Evolutionary conservation across 306 rosid species (phyloP).

Genomic region (Vigna angularis): DNA sequence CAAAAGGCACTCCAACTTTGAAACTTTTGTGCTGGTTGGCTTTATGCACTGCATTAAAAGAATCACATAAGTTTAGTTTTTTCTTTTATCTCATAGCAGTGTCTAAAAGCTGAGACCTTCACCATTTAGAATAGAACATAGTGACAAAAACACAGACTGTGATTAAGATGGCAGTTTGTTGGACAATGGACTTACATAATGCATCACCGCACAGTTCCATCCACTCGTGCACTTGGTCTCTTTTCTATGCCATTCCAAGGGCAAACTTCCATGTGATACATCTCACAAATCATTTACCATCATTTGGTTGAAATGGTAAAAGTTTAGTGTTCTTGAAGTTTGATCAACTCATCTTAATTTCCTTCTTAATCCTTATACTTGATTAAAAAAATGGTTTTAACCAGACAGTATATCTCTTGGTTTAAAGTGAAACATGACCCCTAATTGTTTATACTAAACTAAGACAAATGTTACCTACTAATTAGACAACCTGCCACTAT

Average conservation of each 20-base stretch:
- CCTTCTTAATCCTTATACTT: background rate
- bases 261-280: slow-evolving; percentile 41
- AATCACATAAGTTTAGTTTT: slow-evolving; percentile 43
- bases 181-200: slow-evolving; percentile 42
- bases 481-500: slow-evolving; percentile 25
- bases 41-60: slow-evolving; percentile 56
- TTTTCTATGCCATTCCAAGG: slow-evolving; percentile 36
- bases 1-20: slow-evolving; percentile 53
- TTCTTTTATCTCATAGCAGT: slow-evolving; percentile 25
- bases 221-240: slow-evolving; percentile 54
- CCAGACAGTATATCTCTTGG: slow-evolving; percentile 13
- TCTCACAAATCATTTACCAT: slow-evolving; percentile 41
- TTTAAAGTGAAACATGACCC: background rate
- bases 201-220: slow-evolving; percentile 29
- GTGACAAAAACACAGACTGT: slow-evolving; percentile 48
- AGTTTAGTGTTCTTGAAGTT: slow-evolving; percentile 29
- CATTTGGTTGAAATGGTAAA: slow-evolving; percentile 35
- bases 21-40: slow-evolving; percentile 49
- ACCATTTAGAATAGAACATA: slow-evolving; percentile 50
- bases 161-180: slow-evolving; percentile 42
- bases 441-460: slow-evolving; percentile 22
- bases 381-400: background rate
- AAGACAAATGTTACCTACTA: slow-evolving; percentile 42
- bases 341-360: background rate
- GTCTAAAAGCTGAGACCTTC: slow-evolving; percentile 45